Evolutionary conservation across 129 eudicot species (phyloP).

Genomic region (Kitagawia praeruptora): DNA sequence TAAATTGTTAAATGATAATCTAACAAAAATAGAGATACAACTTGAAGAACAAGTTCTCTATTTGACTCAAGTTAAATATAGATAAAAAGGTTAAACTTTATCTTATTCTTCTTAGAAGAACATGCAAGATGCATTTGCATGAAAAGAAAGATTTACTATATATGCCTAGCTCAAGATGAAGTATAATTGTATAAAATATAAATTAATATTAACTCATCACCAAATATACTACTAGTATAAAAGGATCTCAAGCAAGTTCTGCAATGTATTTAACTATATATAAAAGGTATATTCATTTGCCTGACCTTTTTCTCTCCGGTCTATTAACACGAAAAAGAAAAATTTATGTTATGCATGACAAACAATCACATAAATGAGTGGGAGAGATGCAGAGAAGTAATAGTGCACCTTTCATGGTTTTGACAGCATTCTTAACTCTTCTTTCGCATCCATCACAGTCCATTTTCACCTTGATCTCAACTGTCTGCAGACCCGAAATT

Average conservation of each 20-base stretch:
- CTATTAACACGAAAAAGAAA: neutral
- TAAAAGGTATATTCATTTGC: slow-evolving; percentile 10
- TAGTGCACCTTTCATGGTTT: slow-evolving; percentile 49
- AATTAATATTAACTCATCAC: too few relatives aligned
- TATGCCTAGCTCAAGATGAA: neutral
- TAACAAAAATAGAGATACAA: too few relatives aligned
- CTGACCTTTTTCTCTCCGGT: neutral
- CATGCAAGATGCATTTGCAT: neutral
- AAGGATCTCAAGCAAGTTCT: neutral
- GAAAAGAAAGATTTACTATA: neutral
- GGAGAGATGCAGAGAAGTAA: too few relatives aligned
- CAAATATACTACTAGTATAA: neutral
- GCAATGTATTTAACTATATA: neutral
- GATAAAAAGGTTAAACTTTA: neutral
- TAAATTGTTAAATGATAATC: too few relatives aligned
- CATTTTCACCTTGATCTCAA: slow-evolving; percentile 92
- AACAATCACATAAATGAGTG: too few relatives aligned
- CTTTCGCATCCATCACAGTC: slow-evolving; percentile 99
- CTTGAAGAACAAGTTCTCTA: slow-evolving; percentile 6
- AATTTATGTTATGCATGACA: neutral
- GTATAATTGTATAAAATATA: neutral
- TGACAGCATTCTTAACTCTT: slow-evolving; percentile 79
- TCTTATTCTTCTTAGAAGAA: neutral
- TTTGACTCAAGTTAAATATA: neutral
- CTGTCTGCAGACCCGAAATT: slow-evolving; percentile 42